Evolutionary conservation across 768 basidiomycete species (phyloP), one percentile per base, ranked within the genome.

Genomic region (Mycena rosella): DNA sequence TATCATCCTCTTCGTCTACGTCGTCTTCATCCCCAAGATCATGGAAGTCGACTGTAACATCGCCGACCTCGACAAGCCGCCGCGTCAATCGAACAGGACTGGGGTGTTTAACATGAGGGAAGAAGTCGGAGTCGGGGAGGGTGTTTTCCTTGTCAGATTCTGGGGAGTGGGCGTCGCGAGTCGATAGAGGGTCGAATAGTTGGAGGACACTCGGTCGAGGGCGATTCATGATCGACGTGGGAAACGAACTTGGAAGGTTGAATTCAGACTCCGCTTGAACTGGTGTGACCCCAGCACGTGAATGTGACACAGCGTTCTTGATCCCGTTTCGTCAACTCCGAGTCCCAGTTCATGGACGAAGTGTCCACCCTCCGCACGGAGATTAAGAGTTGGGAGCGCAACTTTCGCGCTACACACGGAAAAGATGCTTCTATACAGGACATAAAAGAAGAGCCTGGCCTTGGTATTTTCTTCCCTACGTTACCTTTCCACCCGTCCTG

Each of bases 331-430:
- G 42, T 60, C 54, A 54, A 49, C 60, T 26, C 36, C 63, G 65
- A 85, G n/a, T n/a, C n/a, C n/a, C n/a, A n/a, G 83, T 82, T 69
- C 78, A 67, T 67, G 72, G 86, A 89, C 72, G n/a, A n/a, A n/a
- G 66, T 88, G 60, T 75, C 84, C 36, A 70, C 82, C 53, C 78
- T 94, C 36, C 87, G 88, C 13, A 80, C 89, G 66, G 89, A 95
- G 74, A 88, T 95, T 67, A 95, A 95, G 77, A 67, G 80, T 47
- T 95, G 93, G 89, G 94, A 95, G 74, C 89, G 89, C 67, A 82
- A 82, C 22, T 95, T 94, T 78, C 87, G 83, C 63, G 77, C 80
- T 0, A 73, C 70, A 0, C 81, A 93, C 75, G 86, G 85, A 44
- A 84, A 86, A 67, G 84, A 87, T 36, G 89, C 93, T 0, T 85